phyloP scores from a whole-genome alignment of 805 yeast species.

The Pichia paraexigua region DNA sequence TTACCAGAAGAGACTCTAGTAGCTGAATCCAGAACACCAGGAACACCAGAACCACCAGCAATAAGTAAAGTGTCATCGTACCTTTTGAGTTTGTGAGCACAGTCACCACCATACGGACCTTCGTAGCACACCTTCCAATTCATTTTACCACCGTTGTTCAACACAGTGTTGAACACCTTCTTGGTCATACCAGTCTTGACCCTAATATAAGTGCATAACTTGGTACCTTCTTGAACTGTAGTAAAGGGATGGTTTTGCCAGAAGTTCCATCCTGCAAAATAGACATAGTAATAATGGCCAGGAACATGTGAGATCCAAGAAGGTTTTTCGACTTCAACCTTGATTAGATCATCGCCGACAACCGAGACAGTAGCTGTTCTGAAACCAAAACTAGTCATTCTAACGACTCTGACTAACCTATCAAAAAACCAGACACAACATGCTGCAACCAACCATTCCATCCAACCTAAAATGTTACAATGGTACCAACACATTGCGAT shows the following conservation, averaged over 20 bases:
- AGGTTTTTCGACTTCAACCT: conserved; percentile 4
- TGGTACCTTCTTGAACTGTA: neutral
- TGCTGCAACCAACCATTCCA: conserved; percentile 29
- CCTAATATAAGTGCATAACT: neutral
- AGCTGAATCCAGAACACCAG: neutral
- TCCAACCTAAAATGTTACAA: conserved; percentile 31
- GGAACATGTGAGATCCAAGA: neutral
- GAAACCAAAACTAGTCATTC: conserved; percentile 18
- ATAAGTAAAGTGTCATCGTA: neutral
- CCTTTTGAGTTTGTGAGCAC: neutral
- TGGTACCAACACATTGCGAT: conserved; percentile 53
- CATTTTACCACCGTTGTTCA: neutral
- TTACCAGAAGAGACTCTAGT: neutral
- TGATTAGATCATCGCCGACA: conserved; percentile 6
- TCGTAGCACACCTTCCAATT: neutral
- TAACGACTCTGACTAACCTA: conserved; percentile 36
- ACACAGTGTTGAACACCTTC: neutral
- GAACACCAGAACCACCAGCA: neutral
- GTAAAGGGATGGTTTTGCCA: neutral
- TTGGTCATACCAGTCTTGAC: neutral
- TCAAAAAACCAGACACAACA: conserved; percentile 47
- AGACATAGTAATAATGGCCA: neutral
- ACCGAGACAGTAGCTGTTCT: conserved; percentile 12
- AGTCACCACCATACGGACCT: neutral
- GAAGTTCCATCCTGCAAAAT: neutral